Evolutionary conservation across 768 basidiomycete genomes (phyloP), one percentile per base, ranked within the genome.

Genomic region (Suillus alpinus): DNA sequence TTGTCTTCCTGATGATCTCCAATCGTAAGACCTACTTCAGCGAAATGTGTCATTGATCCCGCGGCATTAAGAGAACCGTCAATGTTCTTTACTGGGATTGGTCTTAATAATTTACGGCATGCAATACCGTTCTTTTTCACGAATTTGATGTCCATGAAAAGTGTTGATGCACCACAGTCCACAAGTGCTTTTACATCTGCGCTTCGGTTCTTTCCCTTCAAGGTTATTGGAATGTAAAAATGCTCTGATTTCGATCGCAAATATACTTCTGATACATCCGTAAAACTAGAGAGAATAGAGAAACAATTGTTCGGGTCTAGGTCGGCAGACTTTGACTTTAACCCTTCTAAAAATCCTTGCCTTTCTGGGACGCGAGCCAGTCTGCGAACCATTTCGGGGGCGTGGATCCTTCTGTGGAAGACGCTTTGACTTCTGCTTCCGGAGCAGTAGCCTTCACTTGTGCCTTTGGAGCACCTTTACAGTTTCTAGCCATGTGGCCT

Each of bases 101-200:
- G 18, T 3, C 8, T 3, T 1, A 18, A 41, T 41, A 41, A n/a
- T 41, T 41, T 41, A 41, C 3, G 8, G 2, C 40, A 41, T 0
- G 0, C 0, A 0, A 41, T 18, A 3, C 3, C 3, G 6, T 41
- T n/a, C 3, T 41, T 41, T 1, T 9, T n/a, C 0, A 41, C 18
- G 8, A 41, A 41, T 0, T 9, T 18, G 3, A 18, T 16, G 8
- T 3, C 9, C 0, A 41, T 41, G 18, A 41, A 41, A 18, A 41
- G 0, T 8, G 18, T 41, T n/a, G 40, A 41, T 0, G 40, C 40
- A 9, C 40, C 40, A 9, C 40, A 41, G 1, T 41, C 18, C 1
- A 41, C 40, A 0, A 41, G 18, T 18, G 40, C 40, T 41, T n/a
- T 41, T 0, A 41, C 7, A 0, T 41, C 40, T n/a, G 40, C 40